phyloP scores from a whole-genome alignment of 2,329 filamentous ascomycete genomes.

The Colletotrichum falcatum region DNA sequence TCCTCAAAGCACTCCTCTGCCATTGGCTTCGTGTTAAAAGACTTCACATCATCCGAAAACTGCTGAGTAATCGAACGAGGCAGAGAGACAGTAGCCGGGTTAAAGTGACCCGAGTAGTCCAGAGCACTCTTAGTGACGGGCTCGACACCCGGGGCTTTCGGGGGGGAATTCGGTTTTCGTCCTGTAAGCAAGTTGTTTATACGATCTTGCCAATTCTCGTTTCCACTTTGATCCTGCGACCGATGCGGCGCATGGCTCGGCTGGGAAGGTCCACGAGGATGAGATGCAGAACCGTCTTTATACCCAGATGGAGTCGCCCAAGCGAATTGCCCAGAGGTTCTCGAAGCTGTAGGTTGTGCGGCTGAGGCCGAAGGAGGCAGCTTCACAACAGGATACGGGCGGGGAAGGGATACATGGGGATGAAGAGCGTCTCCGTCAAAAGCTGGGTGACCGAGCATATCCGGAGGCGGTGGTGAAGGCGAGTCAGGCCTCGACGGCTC shows the following conservation, averaged over 20 bases:
- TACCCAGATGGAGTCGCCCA: constrained; percentile 52
- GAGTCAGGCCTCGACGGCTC: constrained; percentile 63
- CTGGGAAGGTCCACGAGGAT: constrained; percentile 18
- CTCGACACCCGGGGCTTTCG: constrained; percentile 72
- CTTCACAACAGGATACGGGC: constrained; percentile 80
- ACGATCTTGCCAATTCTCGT: constrained; percentile 79
- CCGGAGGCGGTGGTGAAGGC: constrained; percentile 79
- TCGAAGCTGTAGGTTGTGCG: constrained; percentile 50
- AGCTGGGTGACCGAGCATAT: constrained; percentile 76
- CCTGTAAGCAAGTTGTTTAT: constrained; percentile 84
- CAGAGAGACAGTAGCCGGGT: constrained; percentile 78
- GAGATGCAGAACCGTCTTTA: constrained; percentile 46
- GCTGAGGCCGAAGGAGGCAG: constrained; percentile 72
- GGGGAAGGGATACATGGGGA: constrained; percentile 78
- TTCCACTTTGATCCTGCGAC: constrained; percentile 51
- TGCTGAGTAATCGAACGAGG: constrained; percentile 50
- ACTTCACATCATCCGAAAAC: constrained; percentile 41
- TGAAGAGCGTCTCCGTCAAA: constrained; percentile 74
- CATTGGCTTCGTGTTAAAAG: constrained; percentile 73
- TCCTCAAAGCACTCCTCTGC: constrained; percentile 86
- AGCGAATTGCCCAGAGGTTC: constrained; percentile 46
- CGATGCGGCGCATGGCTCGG: constrained; percentile 43
- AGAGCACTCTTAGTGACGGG: constrained; percentile 76
- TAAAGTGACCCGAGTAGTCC: constrained; percentile 63
- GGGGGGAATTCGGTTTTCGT: constrained; percentile 67